phyloP scores from a whole-genome alignment of 2,329 filamentous ascomycete genomes.

The Geosmithia morbida region DNA sequence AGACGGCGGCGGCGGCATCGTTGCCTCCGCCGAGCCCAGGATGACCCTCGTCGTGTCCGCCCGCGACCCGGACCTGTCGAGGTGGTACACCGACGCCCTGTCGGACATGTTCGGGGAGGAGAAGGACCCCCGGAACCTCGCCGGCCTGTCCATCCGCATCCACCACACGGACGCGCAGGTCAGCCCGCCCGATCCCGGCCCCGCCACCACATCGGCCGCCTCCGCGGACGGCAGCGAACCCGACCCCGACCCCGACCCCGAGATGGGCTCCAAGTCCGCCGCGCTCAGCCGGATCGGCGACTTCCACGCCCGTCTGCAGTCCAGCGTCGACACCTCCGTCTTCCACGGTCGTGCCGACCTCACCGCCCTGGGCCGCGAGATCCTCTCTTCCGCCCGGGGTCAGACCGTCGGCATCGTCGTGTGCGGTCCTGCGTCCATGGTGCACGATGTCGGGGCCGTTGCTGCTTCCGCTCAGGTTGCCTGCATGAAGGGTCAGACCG shows the following conservation, averaged over 20 bases:
- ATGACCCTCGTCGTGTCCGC: slow-evolving; percentile 4
- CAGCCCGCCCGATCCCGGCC: too few relatives aligned
- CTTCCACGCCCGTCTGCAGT: background rate
- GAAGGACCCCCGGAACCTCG: background rate
- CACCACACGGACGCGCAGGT: slow-evolving; percentile 1
- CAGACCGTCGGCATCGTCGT: slow-evolving; percentile 8
- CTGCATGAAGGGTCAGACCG: slow-evolving; percentile 4
- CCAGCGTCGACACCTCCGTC: slow-evolving; percentile 1
- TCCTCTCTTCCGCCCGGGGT: background rate
- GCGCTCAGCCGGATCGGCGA: background rate
- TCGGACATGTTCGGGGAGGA: slow-evolving; percentile 1
- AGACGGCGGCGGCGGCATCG: background rate
- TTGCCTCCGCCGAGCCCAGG: background rate
- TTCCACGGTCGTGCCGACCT: slow-evolving; percentile 7
- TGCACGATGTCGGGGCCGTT: slow-evolving; percentile 7
- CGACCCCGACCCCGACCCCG: too few relatives aligned
- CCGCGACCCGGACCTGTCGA: slow-evolving; percentile 1
- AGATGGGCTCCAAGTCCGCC: background rate
- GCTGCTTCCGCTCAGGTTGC: slow-evolving; percentile 8
- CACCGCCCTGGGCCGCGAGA: background rate
- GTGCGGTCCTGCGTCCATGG: slow-evolving; percentile 10
- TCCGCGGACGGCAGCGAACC: too few relatives aligned
- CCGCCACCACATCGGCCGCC: too few relatives aligned
- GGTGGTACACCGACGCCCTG: slow-evolving; percentile 4
- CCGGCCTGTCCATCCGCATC: background rate